phyloP scores from a whole-genome alignment of 1,139 yeast species.

The Hansenula anomala region DNA sequence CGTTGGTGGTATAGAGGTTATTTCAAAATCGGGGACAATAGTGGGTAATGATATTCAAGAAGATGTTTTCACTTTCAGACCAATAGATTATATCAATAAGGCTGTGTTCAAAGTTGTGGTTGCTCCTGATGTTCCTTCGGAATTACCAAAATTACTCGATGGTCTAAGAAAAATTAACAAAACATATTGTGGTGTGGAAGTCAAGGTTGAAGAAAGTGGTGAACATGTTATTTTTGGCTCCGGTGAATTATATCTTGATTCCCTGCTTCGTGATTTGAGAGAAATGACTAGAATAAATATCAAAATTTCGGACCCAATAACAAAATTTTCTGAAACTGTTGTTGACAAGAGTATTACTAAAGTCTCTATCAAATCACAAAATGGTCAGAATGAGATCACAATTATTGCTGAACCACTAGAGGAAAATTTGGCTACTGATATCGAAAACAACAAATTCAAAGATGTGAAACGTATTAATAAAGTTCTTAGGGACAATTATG shows the following conservation, averaged over 20 bases:
- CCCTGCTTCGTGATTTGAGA: slow-evolving; percentile 74
- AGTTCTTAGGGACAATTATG: slow-evolving; percentile 50
- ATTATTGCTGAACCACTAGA: slow-evolving; percentile 77
- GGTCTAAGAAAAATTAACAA: slow-evolving; percentile 61
- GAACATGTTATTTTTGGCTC: slow-evolving; percentile 78
- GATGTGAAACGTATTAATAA: slow-evolving; percentile 38
- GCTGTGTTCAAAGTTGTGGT: slow-evolving; percentile 79
- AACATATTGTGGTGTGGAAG: slow-evolving; percentile 59
- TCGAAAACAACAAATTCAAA: slow-evolving; percentile 47
- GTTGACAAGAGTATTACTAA: slow-evolving; percentile 62
- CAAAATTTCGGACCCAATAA: slow-evolving; percentile 81
- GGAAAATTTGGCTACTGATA: slow-evolving; percentile 48
- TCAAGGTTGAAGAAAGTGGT: slow-evolving; percentile 84
- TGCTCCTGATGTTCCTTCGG: slow-evolving; percentile 78
- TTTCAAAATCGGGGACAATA: slow-evolving; percentile 58
- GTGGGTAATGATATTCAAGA: slow-evolving; percentile 24
- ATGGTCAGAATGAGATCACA: slow-evolving; percentile 55
- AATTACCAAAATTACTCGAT: slow-evolving; percentile 65
- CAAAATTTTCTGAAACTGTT: slow-evolving; percentile 77
- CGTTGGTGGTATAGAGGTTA: slow-evolving; percentile 53
- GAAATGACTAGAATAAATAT: slow-evolving; percentile 61
- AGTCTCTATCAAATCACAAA: slow-evolving; percentile 53
- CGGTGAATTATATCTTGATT: slow-evolving; percentile 88
- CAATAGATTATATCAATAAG: slow-evolving; percentile 39
- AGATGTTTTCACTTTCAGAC: slow-evolving; percentile 32